These are phyloP conservation scores for Rhizophora apiculata DNA, from an alignment of 345 rosid species.

Conservation along the genomic window DNA sequence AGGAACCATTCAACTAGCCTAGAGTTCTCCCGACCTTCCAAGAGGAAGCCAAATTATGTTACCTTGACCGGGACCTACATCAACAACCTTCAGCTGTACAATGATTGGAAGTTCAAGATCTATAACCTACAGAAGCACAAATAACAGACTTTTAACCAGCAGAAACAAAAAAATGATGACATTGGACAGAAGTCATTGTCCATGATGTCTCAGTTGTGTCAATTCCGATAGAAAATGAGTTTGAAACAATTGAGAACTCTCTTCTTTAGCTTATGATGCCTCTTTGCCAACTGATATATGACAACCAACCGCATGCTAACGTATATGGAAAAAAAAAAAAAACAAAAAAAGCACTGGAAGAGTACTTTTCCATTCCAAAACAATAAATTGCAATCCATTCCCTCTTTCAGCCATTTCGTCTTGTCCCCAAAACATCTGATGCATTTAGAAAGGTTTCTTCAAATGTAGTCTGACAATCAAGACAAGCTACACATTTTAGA, in stretches of 20 bases:
- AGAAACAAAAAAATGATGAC: neutral
- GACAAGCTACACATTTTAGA: neutral
- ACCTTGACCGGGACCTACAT: slow-evolving; percentile 94
- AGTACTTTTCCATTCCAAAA: slow-evolving; percentile 89
- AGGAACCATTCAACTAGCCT: neutral
- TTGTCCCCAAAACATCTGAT: slow-evolving; percentile 61
- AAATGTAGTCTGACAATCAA: slow-evolving; percentile 46
- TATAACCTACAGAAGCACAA: slow-evolving; percentile 46
- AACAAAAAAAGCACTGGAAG: neutral
- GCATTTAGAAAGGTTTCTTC: slow-evolving; percentile 81
- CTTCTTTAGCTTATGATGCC: slow-evolving; percentile 7
- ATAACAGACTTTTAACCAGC: neutral
- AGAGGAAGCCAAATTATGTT: slow-evolving; percentile 17
- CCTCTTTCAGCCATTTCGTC: slow-evolving; percentile 83
- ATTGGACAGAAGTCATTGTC: neutral
- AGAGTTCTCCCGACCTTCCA: neutral
- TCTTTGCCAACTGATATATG: neutral
- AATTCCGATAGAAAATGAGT: neutral
- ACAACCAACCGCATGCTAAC: neutral
- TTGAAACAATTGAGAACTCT: neutral
- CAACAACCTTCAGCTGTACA: slow-evolving; percentile 62
- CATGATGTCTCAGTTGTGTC: neutral
- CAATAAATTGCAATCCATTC: slow-evolving; percentile 77
- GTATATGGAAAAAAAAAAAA: neutral
- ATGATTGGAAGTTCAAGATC: slow-evolving; percentile 81